Base-by-base conservation (phyloP, 306 rosid genomes). In the Fragaria nilgerrensis region DNA sequence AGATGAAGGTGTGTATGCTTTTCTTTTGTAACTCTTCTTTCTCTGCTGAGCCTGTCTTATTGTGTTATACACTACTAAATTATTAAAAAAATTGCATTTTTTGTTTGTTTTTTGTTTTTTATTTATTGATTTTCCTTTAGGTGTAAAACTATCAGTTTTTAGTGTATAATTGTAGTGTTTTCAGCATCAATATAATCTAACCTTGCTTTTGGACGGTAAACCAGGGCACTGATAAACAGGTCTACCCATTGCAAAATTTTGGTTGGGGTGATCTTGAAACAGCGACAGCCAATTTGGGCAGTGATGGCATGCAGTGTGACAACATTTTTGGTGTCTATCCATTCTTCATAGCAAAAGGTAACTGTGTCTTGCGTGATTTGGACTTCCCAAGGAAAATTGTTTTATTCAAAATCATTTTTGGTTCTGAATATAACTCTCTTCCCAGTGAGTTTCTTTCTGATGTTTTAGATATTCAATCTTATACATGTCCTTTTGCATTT, bases 341-440 rank as follows among this genome's bases (percentile, higher is more conserved):
- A 37, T 95, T 95, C 82, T 92, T 83, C 84, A 88, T 95, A 75
- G 82, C 83, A 61, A 90, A 89, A 90, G 97, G 98, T 90, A 84
- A 74, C 76, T 2, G 1, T 75, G 49, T 45, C 9, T 20, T 81
- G 69, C 29, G 15, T 58, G 41, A 10, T 75, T 29, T 17, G 17
- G 10, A 22, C 7, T 73, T 56, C 27, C 36, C 27, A 7, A 36
- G n/a, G 34, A 11, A 14, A 20, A n/a, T 71, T 49, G 16, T 27
- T 25, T 13, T 49, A 29, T 9, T 55, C 11, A 7, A 7, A 15
- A 61, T 22, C 19, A 1, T 10, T 53, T 11, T 10, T 37, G 65
- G 9, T 17, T 36, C 66, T 32, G 76, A 13, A 53, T 12, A 11
- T 34, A 20, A 32, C 13, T 20, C 23, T 53, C n/a, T 72, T 50